Evolutionary conservation across 371 early-diverging fungal species (phyloP).

Genomic region (Apophysomyces trapeziformis): DNA sequence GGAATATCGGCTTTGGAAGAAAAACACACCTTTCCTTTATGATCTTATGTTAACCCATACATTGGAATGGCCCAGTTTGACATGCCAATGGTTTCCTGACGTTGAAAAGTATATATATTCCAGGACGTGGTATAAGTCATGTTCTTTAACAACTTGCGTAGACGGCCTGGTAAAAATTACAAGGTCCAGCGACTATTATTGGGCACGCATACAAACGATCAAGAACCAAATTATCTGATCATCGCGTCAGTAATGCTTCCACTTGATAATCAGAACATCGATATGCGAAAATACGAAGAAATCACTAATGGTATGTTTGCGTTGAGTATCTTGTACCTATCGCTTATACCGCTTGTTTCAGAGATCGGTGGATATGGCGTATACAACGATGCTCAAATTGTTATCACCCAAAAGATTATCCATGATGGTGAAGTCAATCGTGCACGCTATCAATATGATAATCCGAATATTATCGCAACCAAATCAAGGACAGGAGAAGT

Average conservation of each 20-base stretch:
- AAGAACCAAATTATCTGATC: slow-evolving; percentile 94
- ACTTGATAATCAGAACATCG: slow-evolving; percentile 62
- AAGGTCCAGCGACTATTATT: slow-evolving; percentile 77
- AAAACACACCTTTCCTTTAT: slow-evolving; percentile 98
- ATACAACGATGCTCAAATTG: slow-evolving; percentile 73
- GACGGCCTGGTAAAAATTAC: slow-evolving; percentile 22
- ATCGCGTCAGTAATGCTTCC: slow-evolving; percentile 92
- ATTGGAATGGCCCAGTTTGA: slow-evolving; percentile 97
- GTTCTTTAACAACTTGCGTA: neutral
- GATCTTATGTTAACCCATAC: slow-evolving; percentile 97
- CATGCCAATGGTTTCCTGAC: slow-evolving; percentile 98
- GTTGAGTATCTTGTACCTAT: neutral
- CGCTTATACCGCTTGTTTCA: slow-evolving; percentile 17
- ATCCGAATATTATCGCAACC: slow-evolving; percentile 95
- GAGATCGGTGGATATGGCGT: slow-evolving; percentile 79
- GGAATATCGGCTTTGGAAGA: slow-evolving; percentile 97
- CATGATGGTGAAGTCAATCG: slow-evolving; percentile 97
- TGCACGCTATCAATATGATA: slow-evolving; percentile 93
- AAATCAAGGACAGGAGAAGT: slow-evolving; percentile 90
- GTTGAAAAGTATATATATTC: slow-evolving; percentile 66
- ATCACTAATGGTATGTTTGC: slow-evolving; percentile 64
- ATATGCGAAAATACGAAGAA: slow-evolving; percentile 69
- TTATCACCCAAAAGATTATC: slow-evolving; percentile 83
- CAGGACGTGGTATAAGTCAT: neutral
- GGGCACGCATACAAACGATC: slow-evolving; percentile 97